Evolutionary conservation across 2,329 filamentous ascomycete genomes (phyloP).

Genomic region (Paraphoma sp.): DNA sequence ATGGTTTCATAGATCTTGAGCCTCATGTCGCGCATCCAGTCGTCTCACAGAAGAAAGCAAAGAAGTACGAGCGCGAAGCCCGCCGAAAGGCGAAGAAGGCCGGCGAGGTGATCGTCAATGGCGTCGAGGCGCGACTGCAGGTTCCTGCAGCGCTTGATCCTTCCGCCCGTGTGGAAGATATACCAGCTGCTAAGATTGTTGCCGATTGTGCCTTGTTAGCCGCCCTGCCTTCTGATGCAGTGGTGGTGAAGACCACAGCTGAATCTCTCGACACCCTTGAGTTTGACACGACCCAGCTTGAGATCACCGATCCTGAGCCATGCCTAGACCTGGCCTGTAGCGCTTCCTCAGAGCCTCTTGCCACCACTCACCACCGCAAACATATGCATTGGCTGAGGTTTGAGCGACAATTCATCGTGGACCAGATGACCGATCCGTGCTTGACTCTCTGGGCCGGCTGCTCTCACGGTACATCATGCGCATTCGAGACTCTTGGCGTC

Average conservation of each 20-base stretch:
- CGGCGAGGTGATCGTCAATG: background rate
- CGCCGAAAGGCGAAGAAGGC: conserved; percentile 31
- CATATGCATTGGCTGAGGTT: conserved; percentile 29
- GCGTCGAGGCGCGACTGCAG: background rate
- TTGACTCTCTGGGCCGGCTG: conserved; percentile 4
- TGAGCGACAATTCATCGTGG: conserved; percentile 13
- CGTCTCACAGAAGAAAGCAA: conserved; percentile 31
- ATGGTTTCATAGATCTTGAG: conserved; percentile 5
- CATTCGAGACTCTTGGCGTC: conserved; percentile 17
- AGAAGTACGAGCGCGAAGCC: conserved; percentile 26
- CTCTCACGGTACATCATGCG: conserved; percentile 15
- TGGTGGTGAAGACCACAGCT: background rate
- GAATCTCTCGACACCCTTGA: background rate
- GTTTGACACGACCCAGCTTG: background rate
- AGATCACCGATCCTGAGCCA: background rate
- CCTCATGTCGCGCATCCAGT: background rate
- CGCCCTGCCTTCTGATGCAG: background rate
- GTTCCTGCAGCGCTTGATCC: background rate
- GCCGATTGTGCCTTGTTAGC: background rate
- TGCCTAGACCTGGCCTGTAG: background rate
- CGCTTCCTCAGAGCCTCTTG: background rate
- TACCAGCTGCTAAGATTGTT: background rate
- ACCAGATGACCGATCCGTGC: conserved; percentile 19
- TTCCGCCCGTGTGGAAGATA: too few species aligned
- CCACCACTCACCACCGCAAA: conserved; percentile 15